Conservation (phyloP, 2,329 filamentous ascomycete species). For the Venturia pyrina region DNA sequence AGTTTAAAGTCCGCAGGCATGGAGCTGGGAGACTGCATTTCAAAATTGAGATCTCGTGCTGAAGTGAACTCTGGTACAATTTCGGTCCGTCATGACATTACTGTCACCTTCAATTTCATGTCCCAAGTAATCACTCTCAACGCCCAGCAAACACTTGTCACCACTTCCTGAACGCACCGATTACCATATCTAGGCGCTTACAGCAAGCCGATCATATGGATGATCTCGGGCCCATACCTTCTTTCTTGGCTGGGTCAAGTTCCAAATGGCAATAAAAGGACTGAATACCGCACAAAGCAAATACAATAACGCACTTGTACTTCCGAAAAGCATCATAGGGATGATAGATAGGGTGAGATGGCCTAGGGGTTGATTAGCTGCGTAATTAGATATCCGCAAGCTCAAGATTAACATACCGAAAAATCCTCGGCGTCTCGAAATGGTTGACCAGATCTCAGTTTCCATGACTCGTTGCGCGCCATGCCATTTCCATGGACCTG, state of each 20-base stretch:
- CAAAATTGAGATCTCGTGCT: not conserved
- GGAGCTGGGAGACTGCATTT: not conserved
- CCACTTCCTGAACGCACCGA: not conserved
- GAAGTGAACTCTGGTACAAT: not conserved
- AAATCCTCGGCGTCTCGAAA: not conserved
- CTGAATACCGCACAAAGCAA: not conserved
- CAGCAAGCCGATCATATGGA: not conserved
- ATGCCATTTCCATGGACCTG: slow-evolving; percentile 6
- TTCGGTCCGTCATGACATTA: not conserved
- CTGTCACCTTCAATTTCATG: not conserved
- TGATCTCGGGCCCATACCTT: not conserved
- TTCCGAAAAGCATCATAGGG: slow-evolving; percentile 2
- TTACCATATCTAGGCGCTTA: not conserved
- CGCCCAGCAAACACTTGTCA: no score
- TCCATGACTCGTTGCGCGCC: slow-evolving; percentile 8
- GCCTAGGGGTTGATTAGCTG: not conserved
- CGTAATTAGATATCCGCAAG: not conserved
- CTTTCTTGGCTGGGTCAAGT: not conserved
- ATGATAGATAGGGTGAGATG: slow-evolving; percentile 5
- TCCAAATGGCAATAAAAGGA: not conserved
- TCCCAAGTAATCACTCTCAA: no score
- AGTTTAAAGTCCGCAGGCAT: no score
- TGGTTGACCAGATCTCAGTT: slow-evolving; percentile 5
- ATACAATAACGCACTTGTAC: not conserved
- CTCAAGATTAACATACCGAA: not conserved